A percentile compares a stretch with the other conserved stretches of the same genome.
These are phyloP conservation scores for Penicillium herquei DNA, from an alignment of 495 filamentous ascomycete species.

Conservation along the genomic window DNA sequence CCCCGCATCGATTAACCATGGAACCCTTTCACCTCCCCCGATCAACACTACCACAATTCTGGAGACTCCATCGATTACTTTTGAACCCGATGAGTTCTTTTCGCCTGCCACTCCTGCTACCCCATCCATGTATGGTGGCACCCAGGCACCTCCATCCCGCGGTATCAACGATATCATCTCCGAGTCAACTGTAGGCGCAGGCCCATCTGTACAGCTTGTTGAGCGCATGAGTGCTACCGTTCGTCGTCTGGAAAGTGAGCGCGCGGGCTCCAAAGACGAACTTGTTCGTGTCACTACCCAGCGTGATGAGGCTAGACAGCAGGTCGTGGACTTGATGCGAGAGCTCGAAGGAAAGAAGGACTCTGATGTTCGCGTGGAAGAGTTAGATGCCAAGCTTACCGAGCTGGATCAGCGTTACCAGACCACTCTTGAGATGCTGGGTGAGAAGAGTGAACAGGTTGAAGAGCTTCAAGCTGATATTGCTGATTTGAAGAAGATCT, in stretches of 20 bases:
- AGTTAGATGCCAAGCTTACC: constrained; percentile 63
- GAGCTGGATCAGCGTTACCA: constrained; percentile 68
- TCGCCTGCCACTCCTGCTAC: constrained; percentile 58
- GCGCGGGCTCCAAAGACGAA: constrained; percentile 81
- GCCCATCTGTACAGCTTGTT: constrained; percentile 91
- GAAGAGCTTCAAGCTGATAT: constrained; percentile 90
- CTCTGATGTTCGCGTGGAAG: constrained; percentile 56
- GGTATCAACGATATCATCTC: constrained; percentile 86
- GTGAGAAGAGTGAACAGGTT: constrained; percentile 93
- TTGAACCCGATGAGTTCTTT: constrained; percentile 69
- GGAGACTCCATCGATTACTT: constrained; percentile 57
- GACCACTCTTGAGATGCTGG: constrained; percentile 89
- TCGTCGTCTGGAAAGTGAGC: constrained; percentile 85
- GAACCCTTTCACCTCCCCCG: constrained; percentile 32
- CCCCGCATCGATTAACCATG: constrained; percentile 36
- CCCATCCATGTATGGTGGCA: constrained; percentile 53
- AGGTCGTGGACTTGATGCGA: constrained; percentile 84
- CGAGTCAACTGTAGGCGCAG: constrained; percentile 82
- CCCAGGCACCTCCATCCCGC: constrained; percentile 41
- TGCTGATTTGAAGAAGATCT: constrained; percentile 89
- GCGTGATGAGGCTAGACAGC: constrained; percentile 84
- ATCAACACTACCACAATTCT: constrained; percentile 34
- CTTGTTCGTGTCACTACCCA: constrained; percentile 73
- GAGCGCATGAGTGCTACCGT: constrained; percentile 95
- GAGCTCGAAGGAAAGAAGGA: constrained; percentile 71